phyloP scores from a whole-genome alignment of 2,329 filamentous ascomycete genomes.

The Trichoderma afroharzianum region DNA sequence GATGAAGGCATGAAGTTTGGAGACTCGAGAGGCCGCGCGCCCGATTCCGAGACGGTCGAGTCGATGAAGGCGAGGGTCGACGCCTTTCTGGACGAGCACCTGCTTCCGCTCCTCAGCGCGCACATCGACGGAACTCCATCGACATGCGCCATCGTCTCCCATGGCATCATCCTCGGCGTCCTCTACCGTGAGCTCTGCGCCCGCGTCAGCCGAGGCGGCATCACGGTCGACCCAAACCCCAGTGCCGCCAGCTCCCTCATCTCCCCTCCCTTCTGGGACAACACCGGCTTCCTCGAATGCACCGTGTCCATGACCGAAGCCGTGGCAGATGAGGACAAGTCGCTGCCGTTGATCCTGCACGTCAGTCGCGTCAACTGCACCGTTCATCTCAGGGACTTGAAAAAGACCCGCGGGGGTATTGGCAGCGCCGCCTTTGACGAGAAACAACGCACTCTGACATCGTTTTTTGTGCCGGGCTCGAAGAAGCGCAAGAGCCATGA shows the following conservation, averaged over 20 bases:
- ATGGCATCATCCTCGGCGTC: slow-evolving; percentile 74
- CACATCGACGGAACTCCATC: slow-evolving; percentile 14
- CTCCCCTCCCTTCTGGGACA: slow-evolving; percentile 44
- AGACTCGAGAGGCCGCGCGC: slow-evolving; percentile 32
- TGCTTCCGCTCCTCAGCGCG: slow-evolving; percentile 49
- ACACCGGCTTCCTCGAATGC: slow-evolving; percentile 48
- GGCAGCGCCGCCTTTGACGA: slow-evolving; percentile 74
- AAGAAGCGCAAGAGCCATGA: slow-evolving; percentile 5
- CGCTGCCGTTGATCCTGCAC: slow-evolving; percentile 37
- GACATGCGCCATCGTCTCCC: slow-evolving; percentile 67
- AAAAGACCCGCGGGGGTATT: slow-evolving; percentile 77
- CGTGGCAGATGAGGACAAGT: slow-evolving; percentile 5
- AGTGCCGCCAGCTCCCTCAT: slow-evolving; percentile 16
- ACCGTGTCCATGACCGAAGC: slow-evolving; percentile 20
- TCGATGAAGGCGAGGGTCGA: slow-evolving; percentile 63
- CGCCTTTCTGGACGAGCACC: slow-evolving; percentile 60
- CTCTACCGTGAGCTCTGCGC: slow-evolving; percentile 62
- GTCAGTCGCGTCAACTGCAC: slow-evolving; percentile 65
- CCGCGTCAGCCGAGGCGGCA: slow-evolving; percentile 39
- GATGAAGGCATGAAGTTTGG: slow-evolving; percentile 63
- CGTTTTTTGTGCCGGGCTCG: slow-evolving; percentile 58
- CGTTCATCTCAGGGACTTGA: slow-evolving; percentile 69
- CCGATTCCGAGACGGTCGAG: slow-evolving; percentile 63
- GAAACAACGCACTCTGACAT: slow-evolving; percentile 70
- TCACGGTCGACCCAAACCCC: slow-evolving; percentile 21